Conservation (phyloP, 2,329 filamentous ascomycete genomes). For the Colletotrichum phormii region DNA sequence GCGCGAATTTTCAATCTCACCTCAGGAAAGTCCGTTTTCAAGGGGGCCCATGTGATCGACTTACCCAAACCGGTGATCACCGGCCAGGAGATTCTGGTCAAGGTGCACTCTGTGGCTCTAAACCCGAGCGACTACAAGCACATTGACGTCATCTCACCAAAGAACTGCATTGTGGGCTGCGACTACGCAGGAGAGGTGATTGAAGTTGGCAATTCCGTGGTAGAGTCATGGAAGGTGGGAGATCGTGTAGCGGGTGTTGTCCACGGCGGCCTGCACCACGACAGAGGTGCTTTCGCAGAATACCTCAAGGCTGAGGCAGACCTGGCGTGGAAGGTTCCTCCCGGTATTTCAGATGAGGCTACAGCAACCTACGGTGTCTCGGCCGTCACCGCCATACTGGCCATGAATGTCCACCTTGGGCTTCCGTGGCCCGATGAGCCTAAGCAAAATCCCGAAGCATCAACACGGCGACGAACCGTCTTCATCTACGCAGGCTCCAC, state of each 20-base stretch:
- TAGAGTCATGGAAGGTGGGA: slow-evolving; percentile 34
- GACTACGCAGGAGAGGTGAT: slow-evolving; percentile 48
- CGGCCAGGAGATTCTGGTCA: slow-evolving; percentile 42
- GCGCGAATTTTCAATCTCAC: slow-evolving; percentile 11
- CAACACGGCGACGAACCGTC: slow-evolving; percentile 14
- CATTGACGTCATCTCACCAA: slow-evolving; percentile 44
- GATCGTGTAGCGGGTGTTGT: slow-evolving; percentile 44
- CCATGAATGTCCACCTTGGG: slow-evolving; percentile 40
- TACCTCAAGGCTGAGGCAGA: slow-evolving; percentile 41
- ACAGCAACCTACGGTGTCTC: slow-evolving; percentile 46
- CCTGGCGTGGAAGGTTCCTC: slow-evolving; percentile 42
- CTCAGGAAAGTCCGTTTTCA: slow-evolving; percentile 40
- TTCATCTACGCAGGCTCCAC: slow-evolving; percentile 44
- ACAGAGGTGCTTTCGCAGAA: slow-evolving; percentile 44
- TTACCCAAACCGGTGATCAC: slow-evolving; percentile 10
- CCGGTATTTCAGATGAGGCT: slow-evolving; percentile 38
- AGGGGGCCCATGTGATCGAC: neutral
- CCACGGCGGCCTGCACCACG: slow-evolving; percentile 40
- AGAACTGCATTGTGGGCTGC: slow-evolving; percentile 42
- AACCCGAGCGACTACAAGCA: slow-evolving; percentile 49
- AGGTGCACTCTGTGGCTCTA: slow-evolving; percentile 45
- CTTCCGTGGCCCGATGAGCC: slow-evolving; percentile 37
- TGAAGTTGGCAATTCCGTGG: slow-evolving; percentile 41
- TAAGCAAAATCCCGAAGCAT: neutral
- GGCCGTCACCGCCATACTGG: slow-evolving; percentile 41